Conservation (phyloP, 2,329 filamentous ascomycete genomes). For the Colletotrichum tropicale region DNA sequence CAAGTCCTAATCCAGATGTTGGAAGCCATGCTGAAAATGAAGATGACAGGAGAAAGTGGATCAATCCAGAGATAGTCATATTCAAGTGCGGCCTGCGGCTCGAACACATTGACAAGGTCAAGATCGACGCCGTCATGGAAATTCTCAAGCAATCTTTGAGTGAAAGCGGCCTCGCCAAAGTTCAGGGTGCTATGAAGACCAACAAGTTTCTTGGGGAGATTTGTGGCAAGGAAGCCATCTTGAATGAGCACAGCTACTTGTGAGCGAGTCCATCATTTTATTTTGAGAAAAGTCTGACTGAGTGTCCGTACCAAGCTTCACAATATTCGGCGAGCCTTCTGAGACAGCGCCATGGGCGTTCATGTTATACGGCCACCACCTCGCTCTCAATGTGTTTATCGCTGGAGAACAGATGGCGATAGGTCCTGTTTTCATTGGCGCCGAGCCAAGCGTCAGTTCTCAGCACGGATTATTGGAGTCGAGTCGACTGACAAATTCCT, state of each 20-base stretch:
- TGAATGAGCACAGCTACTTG: neutral
- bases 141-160: neutral
- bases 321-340: neutral
- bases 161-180: neutral
- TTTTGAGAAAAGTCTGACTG: neutral
- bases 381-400: neutral
- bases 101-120: neutral
- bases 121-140: neutral
- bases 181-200: neutral
- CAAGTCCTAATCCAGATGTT: neutral
- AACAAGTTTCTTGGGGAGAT: neutral
- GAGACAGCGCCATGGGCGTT: neutral
- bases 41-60: neutral
- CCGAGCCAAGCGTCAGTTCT: neutral
- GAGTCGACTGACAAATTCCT: neutral
- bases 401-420: neutral
- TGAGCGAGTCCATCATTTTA: neutral
- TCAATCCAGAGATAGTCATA: neutral
- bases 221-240: neutral
- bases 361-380: neutral
- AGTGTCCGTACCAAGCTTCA: neutral
- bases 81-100: neutral
- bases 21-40: neutral
- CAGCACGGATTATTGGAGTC: neutral
- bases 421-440: neutral